Evolutionary conservation across 257 asterid species (phyloP).

Genomic region (Nicotiana noctiflora): DNA sequence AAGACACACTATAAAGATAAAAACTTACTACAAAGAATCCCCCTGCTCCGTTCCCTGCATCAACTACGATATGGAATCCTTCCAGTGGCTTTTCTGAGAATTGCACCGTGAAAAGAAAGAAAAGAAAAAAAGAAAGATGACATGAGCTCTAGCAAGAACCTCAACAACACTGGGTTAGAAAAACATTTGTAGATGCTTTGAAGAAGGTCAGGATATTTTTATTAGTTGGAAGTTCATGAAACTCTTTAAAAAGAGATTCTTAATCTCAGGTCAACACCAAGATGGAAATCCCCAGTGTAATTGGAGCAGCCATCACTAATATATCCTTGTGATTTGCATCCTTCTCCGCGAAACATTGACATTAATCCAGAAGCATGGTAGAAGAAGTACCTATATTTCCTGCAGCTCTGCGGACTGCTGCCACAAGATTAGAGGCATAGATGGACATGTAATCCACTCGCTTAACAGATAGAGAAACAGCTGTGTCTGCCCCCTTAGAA

Average conservation of each 20-base stretch:
- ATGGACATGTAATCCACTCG: constrained; percentile 81
- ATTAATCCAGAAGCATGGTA: constrained; percentile 5
- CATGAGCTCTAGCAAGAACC: constrained; percentile 2
- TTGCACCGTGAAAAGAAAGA: constrained; percentile 11
- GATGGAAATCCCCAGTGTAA: not conserved
- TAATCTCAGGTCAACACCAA: not conserved
- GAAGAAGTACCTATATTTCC: constrained; percentile 54
- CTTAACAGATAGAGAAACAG: constrained; percentile 44
- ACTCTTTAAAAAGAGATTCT: not conserved
- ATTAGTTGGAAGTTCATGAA: not conserved
- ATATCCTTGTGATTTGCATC: not conserved
- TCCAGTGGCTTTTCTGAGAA: constrained; percentile 91
- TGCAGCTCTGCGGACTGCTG: constrained; percentile 92
- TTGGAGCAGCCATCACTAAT: not conserved
- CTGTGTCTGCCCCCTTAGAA: constrained; percentile 34
- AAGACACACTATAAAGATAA: not conserved
- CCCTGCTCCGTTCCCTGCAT: constrained; percentile 99
- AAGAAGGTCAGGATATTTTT: not conserved
- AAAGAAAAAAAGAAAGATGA: constrained; percentile 20
- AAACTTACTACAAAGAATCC: constrained; percentile 88
- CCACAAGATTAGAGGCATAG: constrained; percentile 88
- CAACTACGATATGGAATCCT: constrained; percentile 95
- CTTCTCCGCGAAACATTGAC: not conserved
- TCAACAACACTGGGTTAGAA: not conserved
- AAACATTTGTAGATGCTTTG: not conserved